Base-by-base conservation (phyloP, 2,329 filamentous ascomycete genomes). In the Hymenoscyphus fraxineus region DNA sequence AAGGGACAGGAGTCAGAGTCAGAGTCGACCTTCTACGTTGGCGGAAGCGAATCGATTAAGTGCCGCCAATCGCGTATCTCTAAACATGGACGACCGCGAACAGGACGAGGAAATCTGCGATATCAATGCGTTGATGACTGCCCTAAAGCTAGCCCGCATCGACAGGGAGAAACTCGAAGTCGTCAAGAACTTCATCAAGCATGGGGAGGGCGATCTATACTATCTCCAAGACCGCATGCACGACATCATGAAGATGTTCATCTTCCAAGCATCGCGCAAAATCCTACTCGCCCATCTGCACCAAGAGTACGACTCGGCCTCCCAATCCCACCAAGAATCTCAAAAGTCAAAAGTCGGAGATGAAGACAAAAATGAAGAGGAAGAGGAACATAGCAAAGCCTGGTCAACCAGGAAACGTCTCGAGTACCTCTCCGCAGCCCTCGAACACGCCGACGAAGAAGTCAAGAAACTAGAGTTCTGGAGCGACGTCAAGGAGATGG, bases 91-190 rank as follows among this genome's bases (percentile, higher is more conserved):
- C 62, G 80, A 76, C 5, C 76, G 78, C 0, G 80, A 84, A 6
- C 77, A 80, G 19, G 78, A 82, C 0, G 84, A 85, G 63, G 85
- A 88, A 58, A 83, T 88, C 60, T 80, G 79, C 4, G 79, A 83
- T 38, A 83, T 89, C 38, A 78, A 80, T 22, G 57, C 86, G 2
- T 80, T 99, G 32, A 83, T 96, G 79, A 79, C 77, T 27, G 83
- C 85, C 2, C 77, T 99, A 62, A 89, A 88, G 67, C 79, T 79
- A 47, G 86, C 90, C 6, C 84, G 88, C 7, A 92, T 99, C 69
- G 95, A 99, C 74, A 86, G 95, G 40, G 94, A 98, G 79, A 98
- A 95, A 79, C 87, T 96, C 65, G 89, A 94, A 66, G 88, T 89
- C 0, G 83, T 97, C 27, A 87, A 90, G 71, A 90, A 85, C 67